phyloP scores from a whole-genome alignment of 441 rosid species.

The Adansonia rubrostipa region DNA sequence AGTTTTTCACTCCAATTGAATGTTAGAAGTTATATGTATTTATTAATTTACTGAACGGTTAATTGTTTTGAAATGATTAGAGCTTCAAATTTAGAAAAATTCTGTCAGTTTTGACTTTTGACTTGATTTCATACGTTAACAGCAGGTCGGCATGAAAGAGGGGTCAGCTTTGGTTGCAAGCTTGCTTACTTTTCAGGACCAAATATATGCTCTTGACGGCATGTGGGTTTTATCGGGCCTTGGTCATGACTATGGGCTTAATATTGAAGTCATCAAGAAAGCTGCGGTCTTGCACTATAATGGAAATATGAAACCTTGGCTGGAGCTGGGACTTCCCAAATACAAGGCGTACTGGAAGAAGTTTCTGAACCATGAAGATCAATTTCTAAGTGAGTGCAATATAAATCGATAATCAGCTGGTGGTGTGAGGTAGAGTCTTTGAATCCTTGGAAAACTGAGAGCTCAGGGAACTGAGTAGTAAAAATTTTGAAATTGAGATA shows the following conservation, averaged over 20 bases:
- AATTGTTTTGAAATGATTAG: background rate
- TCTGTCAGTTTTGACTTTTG: conserved; percentile 24
- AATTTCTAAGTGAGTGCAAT: conserved; percentile 77
- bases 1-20: background rate
- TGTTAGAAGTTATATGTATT: background rate
- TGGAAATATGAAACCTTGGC: conserved; percentile 99
- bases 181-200: conserved; percentile 81
- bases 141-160: conserved; percentile 50
- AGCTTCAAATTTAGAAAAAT: background rate
- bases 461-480: conserved; percentile 36
- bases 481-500: conserved; percentile 35
- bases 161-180: conserved; percentile 59
- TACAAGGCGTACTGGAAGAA: conserved; percentile 83
- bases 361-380: conserved; percentile 67
- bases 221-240: conserved; percentile 74
- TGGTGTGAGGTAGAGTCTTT: conserved; percentile 23
- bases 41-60: conserved; percentile 9
- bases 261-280: conserved; percentile 46
- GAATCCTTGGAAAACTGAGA: conserved; percentile 28
- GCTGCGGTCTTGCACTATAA: conserved; percentile 86
- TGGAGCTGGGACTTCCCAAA: conserved; percentile 85
- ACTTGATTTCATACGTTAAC: conserved; percentile 23
- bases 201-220: conserved; percentile 61
- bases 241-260: conserved; percentile 69
- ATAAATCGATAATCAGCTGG: conserved; percentile 57